Conservation (phyloP, 371 early-diverging fungal species). For the Syncephalastrum monosporum region DNA sequence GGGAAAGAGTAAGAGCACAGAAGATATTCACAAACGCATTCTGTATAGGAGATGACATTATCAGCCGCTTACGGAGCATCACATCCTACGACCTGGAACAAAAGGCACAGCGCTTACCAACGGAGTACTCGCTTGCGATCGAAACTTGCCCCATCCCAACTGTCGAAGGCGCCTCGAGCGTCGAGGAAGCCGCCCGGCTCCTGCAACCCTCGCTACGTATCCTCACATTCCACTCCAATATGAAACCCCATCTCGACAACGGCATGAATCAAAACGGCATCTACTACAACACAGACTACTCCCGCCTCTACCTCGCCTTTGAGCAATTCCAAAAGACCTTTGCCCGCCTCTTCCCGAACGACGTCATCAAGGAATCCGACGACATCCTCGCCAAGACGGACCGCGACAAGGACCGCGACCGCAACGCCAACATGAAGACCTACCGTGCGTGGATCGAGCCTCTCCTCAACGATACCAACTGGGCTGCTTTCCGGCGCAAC, state of each 20-base stretch:
- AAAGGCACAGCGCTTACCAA: constrained; percentile 36
- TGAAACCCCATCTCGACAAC: constrained; percentile 51
- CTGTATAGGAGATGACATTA: constrained; percentile 46
- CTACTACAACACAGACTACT: constrained; percentile 54
- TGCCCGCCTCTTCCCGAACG: constrained; percentile 34
- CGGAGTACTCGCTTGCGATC: constrained; percentile 36
- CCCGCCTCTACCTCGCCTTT: constrained; percentile 45
- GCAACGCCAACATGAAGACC: constrained; percentile 48
- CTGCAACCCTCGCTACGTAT: constrained; percentile 36
- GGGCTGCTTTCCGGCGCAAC: constrained; percentile 52
- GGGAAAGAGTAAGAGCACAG: background rate
- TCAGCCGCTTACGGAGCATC: constrained; percentile 37
- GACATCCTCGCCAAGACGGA: constrained; percentile 13
- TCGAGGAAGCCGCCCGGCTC: constrained; percentile 29
- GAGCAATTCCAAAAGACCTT: constrained; percentile 46
- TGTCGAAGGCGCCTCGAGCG: constrained; percentile 9
- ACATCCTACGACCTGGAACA: constrained; percentile 40
- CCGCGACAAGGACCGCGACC: constrained; percentile 37
- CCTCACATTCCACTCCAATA: constrained; percentile 39
- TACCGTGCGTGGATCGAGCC: constrained; percentile 49
- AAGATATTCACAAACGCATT: background rate
- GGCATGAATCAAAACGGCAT: constrained; percentile 57
- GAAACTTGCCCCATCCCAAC: constrained; percentile 12
- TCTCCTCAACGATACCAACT: constrained; percentile 39
- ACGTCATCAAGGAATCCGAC: constrained; percentile 20